Percentiles rank a stretch among this genome's conserved stretches.
phyloP scores from a whole-genome alignment of 805 yeast genomes.

The Saccharomycopsis microspora region DNA sequence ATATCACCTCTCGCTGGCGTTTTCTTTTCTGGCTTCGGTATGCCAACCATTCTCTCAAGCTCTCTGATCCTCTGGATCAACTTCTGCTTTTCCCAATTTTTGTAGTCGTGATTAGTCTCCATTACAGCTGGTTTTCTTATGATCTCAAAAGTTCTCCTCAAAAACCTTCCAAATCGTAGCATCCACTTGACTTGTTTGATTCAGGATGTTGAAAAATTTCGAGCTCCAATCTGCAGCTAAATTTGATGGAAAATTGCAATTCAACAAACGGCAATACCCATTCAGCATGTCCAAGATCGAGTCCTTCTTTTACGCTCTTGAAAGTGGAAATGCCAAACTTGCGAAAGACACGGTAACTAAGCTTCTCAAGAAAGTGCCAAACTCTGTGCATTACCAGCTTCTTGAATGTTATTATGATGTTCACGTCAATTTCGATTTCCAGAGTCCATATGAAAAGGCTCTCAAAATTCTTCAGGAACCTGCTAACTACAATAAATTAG shows the following conservation, averaged over 20 bases:
- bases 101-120: background rate
- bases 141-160: background rate
- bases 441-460: constrained; percentile 1
- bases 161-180: no score
- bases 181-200: no score
- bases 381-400: constrained; percentile 25
- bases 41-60: background rate
- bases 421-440: constrained; percentile 15
- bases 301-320: constrained; percentile 22
- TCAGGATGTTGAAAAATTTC: no score
- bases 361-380: constrained; percentile 26
- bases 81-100: constrained; percentile 6
- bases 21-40: background rate
- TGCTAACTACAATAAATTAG: constrained; percentile 5
- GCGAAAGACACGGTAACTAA: constrained; percentile 25
- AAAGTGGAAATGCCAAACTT: constrained; percentile 24
- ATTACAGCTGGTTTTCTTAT: background rate
- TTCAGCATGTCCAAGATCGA: constrained; percentile 2
- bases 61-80: constrained; percentile 6
- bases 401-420: constrained; percentile 23
- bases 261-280: background rate
- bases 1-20: constrained; percentile 38
- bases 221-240: no score
- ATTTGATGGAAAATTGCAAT: no score
- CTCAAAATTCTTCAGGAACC: constrained; percentile 2